A percentile compares a stretch with the other conserved stretches of the same genome.
These are phyloP conservation scores for Gonium pectorale DNA, from an alignment of 139 green algal species.

Conservation along the genomic window DNA sequence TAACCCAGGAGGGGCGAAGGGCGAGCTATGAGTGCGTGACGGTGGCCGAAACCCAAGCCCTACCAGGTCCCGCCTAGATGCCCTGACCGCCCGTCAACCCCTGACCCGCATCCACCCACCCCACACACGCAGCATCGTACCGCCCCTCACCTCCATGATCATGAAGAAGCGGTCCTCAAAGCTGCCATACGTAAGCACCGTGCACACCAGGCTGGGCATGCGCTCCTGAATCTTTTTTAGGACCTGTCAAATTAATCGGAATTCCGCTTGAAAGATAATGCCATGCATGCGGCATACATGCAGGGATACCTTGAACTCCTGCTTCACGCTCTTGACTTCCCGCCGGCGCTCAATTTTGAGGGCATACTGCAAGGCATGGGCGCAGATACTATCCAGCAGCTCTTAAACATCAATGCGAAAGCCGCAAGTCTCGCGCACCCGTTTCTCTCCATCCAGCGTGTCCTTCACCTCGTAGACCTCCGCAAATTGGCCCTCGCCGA, in stretches of 20 bases:
- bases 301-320: slow-evolving; percentile 67
- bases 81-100: no score
- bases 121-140: no score
- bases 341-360: slow-evolving; percentile 74
- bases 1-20: no score
- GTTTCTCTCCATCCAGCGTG: slow-evolving; percentile 37
- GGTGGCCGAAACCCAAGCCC: no score
- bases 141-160: slow-evolving; percentile 77
- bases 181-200: slow-evolving; percentile 49
- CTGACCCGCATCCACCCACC: no score
- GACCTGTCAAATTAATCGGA: slow-evolving; percentile 31
- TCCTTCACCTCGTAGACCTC: slow-evolving; percentile 81
- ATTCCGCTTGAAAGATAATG: background rate
- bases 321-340: slow-evolving; percentile 66
- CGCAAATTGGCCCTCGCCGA: slow-evolving; percentile 83
- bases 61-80: no score
- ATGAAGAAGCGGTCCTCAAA: slow-evolving; percentile 78
- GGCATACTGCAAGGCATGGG: slow-evolving; percentile 64
- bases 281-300: background rate
- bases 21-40: no score
- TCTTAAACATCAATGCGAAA: background rate
- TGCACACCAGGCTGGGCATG: slow-evolving; percentile 49
- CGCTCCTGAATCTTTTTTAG: slow-evolving; percentile 61
- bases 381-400: background rate
- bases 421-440: slow-evolving; percentile 1